phyloP scores from a whole-genome alignment of 306 rosid genomes.

The Ormosia semicastrata region DNA sequence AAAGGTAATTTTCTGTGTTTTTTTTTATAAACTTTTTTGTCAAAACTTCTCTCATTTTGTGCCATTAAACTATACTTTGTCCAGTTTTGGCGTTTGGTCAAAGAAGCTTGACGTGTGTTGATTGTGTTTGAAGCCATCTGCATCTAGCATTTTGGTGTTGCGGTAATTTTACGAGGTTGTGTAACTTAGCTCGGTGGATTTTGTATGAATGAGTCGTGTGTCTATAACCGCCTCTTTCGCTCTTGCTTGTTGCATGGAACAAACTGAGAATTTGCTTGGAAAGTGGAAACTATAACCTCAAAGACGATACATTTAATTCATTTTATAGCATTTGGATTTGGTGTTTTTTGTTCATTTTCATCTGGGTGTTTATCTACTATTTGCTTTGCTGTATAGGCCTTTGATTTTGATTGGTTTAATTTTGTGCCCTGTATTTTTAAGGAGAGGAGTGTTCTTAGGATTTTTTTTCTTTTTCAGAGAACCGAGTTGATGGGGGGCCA shows the following conservation, averaged over 20 bases:
- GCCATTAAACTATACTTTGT: neutral
- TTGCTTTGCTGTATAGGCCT: neutral
- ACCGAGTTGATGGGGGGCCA: slow-evolving; percentile 54
- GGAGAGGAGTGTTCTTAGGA: neutral
- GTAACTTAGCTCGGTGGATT: neutral
- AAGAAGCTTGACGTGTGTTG: neutral
- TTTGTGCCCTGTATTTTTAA: neutral
- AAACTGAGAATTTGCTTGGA: neutral
- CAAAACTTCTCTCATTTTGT: too few relatives aligned
- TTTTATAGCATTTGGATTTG: slow-evolving; percentile 5
- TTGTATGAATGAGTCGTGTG: slow-evolving; percentile 16
- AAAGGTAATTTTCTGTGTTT: neutral
- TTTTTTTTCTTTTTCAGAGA: too few relatives aligned
- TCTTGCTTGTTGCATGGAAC: neutral
- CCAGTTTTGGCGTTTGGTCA: neutral
- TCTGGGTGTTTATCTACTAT: neutral
- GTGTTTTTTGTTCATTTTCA: neutral
- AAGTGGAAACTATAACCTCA: neutral
- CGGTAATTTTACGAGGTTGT: neutral
- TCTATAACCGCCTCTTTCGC: neutral
- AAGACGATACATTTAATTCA: neutral
- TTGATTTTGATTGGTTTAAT: neutral
- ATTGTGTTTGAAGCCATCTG: neutral
- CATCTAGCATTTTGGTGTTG: neutral
- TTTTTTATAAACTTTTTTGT: neutral